Percentiles rank a stretch among this genome's conserved stretches.
phyloP scores from a whole-genome alignment of 306 rosid genomes.

The Abrus precatorius region DNA sequence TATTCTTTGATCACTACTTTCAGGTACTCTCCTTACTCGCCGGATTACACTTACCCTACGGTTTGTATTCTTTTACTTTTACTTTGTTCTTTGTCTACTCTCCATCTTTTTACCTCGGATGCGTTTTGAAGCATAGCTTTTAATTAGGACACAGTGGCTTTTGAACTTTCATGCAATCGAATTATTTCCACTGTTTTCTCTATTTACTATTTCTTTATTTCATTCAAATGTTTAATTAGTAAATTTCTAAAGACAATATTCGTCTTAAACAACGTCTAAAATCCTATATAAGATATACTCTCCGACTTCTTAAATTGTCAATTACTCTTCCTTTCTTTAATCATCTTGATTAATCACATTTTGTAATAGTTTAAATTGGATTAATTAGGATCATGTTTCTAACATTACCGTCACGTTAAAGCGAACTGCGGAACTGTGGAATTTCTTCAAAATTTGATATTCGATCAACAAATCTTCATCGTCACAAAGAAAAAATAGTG shows the following conservation, averaged over 20 bases:
- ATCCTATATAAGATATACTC: neutral
- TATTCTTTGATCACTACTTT: slow-evolving; percentile 45
- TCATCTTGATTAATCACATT: neutral
- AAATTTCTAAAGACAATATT: neutral
- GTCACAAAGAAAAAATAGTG: neutral
- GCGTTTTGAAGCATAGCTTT: slow-evolving; percentile 53
- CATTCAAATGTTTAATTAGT: slow-evolving; percentile 4
- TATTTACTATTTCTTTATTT: slow-evolving; percentile 5
- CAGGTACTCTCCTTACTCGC: slow-evolving; percentile 98
- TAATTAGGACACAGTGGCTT: slow-evolving; percentile 45
- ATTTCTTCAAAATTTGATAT: slow-evolving; percentile 7
- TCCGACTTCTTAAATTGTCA: neutral
- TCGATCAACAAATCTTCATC: neutral
- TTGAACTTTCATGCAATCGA: slow-evolving; percentile 45
- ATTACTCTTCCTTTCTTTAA: neutral
- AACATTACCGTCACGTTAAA: neutral
- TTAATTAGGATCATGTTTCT: neutral
- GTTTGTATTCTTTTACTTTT: slow-evolving; percentile 63
- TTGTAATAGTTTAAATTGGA: neutral
- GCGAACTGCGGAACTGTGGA: neutral
- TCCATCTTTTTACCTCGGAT: slow-evolving; percentile 57
- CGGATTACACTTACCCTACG: slow-evolving; percentile 93
- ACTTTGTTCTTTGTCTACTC: slow-evolving; percentile 30
- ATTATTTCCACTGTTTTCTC: slow-evolving; percentile 41
- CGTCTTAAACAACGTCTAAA: neutral